Percentiles rank a stretch among this genome's conserved stretches.
phyloP scores from a whole-genome alignment of 129 eudicot species.

The Daucus carota region DH1_v3.0 NC_030382.2:34152501-34153000 shows the following conservation, averaged over 20 bases:
- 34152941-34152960: neutral
- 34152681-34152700: neutral
- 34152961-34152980: neutral
- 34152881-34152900: conserved; percentile 24
- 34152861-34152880: conserved; percentile 26
- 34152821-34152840: conserved; percentile 55
- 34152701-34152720: conserved; percentile 30
- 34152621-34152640: conserved; percentile 13
- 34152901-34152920: conserved; percentile 37
- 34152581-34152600: conserved; percentile 28
- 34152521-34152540: conserved; percentile 27
- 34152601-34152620: conserved; percentile 38
- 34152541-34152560: conserved; percentile 18
- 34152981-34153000: neutral
- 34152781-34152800: conserved; percentile 37
- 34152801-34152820: conserved; percentile 59
- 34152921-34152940: conserved; percentile 22
- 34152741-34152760: conserved; percentile 39
- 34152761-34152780: conserved; percentile 46
- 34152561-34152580: conserved; percentile 27
- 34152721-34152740: conserved; percentile 65
- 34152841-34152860: conserved; percentile 27
- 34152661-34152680: too few species aligned
- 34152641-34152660: too few species aligned
- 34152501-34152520: conserved; percentile 38